Evolutionary conservation across 2,329 filamentous ascomycete species (phyloP).

Genomic region (Scolecobasidium constrictum): DNA sequence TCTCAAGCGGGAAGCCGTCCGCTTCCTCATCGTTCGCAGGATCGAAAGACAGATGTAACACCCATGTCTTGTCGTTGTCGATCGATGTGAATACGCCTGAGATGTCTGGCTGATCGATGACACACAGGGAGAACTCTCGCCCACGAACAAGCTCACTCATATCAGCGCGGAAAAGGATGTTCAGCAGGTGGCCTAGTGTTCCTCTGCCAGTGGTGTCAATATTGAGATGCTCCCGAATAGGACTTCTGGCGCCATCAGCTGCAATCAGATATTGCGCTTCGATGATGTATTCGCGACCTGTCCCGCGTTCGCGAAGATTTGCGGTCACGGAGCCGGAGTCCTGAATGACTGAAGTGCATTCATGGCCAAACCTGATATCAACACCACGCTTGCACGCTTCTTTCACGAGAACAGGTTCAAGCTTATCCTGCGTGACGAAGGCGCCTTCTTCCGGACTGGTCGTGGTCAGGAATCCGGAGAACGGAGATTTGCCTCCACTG

Average conservation of each 20-base stretch:
- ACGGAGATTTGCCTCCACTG: slow-evolving; percentile 23
- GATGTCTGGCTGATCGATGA: slow-evolving; percentile 13
- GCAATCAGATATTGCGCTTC: slow-evolving; percentile 48
- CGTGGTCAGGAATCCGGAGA: slow-evolving; percentile 12
- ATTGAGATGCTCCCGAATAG: slow-evolving; percentile 34
- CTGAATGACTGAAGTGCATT: not conserved
- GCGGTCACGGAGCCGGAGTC: not conserved
- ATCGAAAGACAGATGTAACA: not conserved
- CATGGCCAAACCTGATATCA: slow-evolving; percentile 23
- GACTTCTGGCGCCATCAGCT: slow-evolving; percentile 42
- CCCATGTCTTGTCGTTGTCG: not conserved
- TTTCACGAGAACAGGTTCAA: slow-evolving; percentile 1
- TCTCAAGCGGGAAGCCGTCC: slow-evolving; percentile 24
- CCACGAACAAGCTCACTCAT: slow-evolving; percentile 18
- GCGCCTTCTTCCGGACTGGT: slow-evolving; percentile 18
- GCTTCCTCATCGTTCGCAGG: slow-evolving; percentile 18
- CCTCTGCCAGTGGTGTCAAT: slow-evolving; percentile 34
- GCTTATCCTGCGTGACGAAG: slow-evolving; percentile 23
- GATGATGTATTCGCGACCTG: slow-evolving; percentile 30
- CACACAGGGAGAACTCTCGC: slow-evolving; percentile 23
- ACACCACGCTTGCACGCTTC: not conserved
- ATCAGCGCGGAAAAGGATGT: slow-evolving; percentile 24
- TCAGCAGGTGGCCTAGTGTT: slow-evolving; percentile 22
- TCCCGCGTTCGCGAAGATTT: not conserved
- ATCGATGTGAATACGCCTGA: not conserved